A percentile compares a stretch with the other conserved stretches of the same genome.
Evolutionary conservation across 345 rosid species (phyloP).

Genomic region (Erysimum cheiranthoides): DNA sequence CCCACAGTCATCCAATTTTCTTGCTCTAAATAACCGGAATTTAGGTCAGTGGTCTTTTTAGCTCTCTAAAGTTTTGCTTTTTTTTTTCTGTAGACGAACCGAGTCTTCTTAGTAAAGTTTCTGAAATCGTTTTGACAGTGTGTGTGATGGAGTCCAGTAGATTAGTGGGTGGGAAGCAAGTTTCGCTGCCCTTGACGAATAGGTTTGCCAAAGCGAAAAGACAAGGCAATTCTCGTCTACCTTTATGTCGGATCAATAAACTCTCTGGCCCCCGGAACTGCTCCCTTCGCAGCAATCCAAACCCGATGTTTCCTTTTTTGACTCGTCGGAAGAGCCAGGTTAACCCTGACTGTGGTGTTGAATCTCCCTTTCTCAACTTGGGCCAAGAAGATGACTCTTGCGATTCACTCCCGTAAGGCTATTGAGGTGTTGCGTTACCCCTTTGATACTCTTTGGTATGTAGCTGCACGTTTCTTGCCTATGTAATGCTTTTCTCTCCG

Average conservation of each 20-base stretch:
- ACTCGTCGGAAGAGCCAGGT: slow-evolving; percentile 51
- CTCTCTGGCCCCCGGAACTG: slow-evolving; percentile 23
- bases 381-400: slow-evolving; percentile 42
- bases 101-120: slow-evolving; percentile 1
- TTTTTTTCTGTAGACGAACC: background rate
- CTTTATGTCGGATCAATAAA: slow-evolving; percentile 28
- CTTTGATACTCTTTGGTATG: slow-evolving; percentile 9
- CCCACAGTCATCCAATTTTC: slow-evolving; percentile 1
- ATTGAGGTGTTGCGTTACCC: slow-evolving; percentile 41
- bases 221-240: slow-evolving; percentile 25
- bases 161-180: slow-evolving; percentile 45
- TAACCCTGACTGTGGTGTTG: slow-evolving; percentile 56
- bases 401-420: slow-evolving; percentile 54
- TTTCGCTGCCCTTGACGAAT: slow-evolving; percentile 47
- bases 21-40: background rate
- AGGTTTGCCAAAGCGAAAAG: slow-evolving; percentile 39
- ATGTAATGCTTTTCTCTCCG: slow-evolving; percentile 29
- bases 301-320: slow-evolving; percentile 44
- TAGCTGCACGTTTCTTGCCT: slow-evolving; percentile 4
- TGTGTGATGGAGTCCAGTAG: slow-evolving; percentile 51
- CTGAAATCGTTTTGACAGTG: background rate
- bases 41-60: background rate
- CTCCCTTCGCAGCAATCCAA: slow-evolving; percentile 37
- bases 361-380: slow-evolving; percentile 45
- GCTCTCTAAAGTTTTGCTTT: too few species aligned